Base-by-base conservation (phyloP, 371 early-diverging fungal species). In the Basidiobolus meristosporus region DNA sequence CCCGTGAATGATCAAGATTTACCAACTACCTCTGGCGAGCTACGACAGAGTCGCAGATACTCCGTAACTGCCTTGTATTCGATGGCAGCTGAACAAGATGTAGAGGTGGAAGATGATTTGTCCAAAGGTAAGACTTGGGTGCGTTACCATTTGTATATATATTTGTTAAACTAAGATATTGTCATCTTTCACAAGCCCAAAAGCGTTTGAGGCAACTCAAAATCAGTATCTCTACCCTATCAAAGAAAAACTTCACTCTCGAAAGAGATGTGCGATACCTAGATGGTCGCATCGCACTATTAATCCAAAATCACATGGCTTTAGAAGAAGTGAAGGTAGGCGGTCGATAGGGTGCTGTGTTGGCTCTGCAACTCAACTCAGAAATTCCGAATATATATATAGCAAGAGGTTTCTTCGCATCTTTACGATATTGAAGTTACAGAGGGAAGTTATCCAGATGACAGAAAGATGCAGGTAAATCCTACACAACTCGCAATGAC, bases 41-140 rank as follows among this genome's bases (percentile, higher is more conserved):
- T n/a, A n/a, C 54, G 62, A 20, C 45, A 48, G 32, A 62, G 59
- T 43, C 67, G 77, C 40, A 61, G 83, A 45, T 85, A 86, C 58
- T 90, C 90, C 0, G 77, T 87, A 1, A 78, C 74, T 18, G 88
- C 82, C 20, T 68, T 88, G 28, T 90, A 85, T 50, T 91, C 92
- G 3, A 88, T 89, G 72, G 90, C 85, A 22, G 85, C 89, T 20
- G 90, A 88, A 55, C 83, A 88, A 53, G 92, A 90, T 51, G 73
- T 73, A n/a, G 89, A 88, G 50, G 85, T 91, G 10, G 83, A 88
- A 50, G 92, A 91, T 57, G 92, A 90, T 45, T 71, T 91, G n/a
- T n/a, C n/a, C n/a, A n/a, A n/a, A n/a, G n/a, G n/a, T n/a, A n/a
- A n/a, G n/a, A n/a, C n/a, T n/a, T n/a, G n/a, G n/a, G n/a, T n/a